Evolutionary conservation across 192 early-diverging fungal species (phyloP).

Genomic region (Gamsiella multidivaricata): DNA sequence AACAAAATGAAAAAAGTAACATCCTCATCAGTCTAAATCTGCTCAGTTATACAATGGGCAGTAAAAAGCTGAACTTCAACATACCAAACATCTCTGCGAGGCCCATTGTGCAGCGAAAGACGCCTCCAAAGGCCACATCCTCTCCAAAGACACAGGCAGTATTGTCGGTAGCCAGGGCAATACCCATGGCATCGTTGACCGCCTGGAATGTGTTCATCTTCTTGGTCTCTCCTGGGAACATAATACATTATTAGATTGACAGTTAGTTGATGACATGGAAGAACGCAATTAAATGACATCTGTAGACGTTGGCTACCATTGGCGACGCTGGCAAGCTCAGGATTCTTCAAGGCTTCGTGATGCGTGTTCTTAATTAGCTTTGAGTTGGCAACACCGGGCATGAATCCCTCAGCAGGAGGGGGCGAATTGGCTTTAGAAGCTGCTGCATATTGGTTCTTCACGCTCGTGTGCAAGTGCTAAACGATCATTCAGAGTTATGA

Average conservation of each 20-base stretch:
- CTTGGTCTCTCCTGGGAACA: conserved; percentile 70
- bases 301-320: too few relatives aligned
- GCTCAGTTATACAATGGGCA: too few relatives aligned
- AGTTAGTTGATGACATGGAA: too few relatives aligned
- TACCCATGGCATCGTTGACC: conserved; percentile 96
- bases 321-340: conserved; percentile 75
- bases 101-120: conserved; percentile 94
- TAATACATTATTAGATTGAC: too few relatives aligned
- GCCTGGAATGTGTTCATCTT: conserved; percentile 96
- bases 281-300: too few relatives aligned
- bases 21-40: too few relatives aligned
- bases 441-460: conserved; percentile 34
- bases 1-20: conserved; percentile 10
- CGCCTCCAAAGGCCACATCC: conserved; percentile 97
- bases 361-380: conserved; percentile 81
- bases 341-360: conserved; percentile 74
- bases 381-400: conserved; percentile 84
- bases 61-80: too few relatives aligned
- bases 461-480: conserved; percentile 47
- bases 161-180: conserved; percentile 87
- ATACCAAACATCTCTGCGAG: conserved; percentile 89
- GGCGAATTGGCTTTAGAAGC: conserved; percentile 46
- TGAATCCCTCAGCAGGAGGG: conserved; percentile 83
- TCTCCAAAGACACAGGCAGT: conserved; percentile 95
- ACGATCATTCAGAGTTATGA: too few relatives aligned